Conservation (phyloP, 148 eudicot genomes). For the Camellia japonica region DNA sequence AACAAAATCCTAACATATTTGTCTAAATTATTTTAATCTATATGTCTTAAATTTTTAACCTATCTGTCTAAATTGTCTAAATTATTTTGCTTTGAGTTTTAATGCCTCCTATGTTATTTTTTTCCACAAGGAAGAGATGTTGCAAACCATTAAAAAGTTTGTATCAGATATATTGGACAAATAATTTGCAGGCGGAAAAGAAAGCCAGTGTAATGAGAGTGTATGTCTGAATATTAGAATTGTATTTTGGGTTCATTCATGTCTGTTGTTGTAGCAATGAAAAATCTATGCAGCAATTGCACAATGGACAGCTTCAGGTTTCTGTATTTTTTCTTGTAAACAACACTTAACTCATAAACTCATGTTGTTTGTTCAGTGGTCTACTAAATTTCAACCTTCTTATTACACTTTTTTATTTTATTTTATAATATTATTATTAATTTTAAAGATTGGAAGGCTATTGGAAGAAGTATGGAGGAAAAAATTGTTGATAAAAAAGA, state of each 20-base stretch:
- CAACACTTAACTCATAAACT: not conserved
- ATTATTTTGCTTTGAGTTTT: not conserved
- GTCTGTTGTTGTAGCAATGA: conserved; percentile 4
- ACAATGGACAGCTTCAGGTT: not conserved
- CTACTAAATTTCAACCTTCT: not conserved
- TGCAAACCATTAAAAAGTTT: conserved; percentile 51
- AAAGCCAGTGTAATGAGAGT: not conserved
- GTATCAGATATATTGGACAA: conserved; percentile 79
- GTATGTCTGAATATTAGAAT: not conserved
- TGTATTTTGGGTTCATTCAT: not conserved
- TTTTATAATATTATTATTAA: too few relatives aligned
- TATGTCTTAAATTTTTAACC: too few relatives aligned
- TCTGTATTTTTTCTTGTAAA: not conserved
- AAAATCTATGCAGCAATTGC: not conserved
- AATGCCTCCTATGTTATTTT: conserved; percentile 8
- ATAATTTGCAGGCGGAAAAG: conserved; percentile 29
- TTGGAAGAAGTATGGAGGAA: too few relatives aligned
- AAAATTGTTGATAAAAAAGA: too few relatives aligned
- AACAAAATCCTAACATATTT: too few relatives aligned
- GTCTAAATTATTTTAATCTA: too few relatives aligned
- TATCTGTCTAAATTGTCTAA: too few relatives aligned
- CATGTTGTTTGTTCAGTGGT: not conserved
- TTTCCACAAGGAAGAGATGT: conserved; percentile 61
- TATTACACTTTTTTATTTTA: too few relatives aligned
- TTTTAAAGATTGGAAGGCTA: too few relatives aligned